These are phyloP conservation scores for Alternaria incomplexa DNA, from an alignment of 2,329 filamentous ascomycete species.

Conservation along the genomic window DNA sequence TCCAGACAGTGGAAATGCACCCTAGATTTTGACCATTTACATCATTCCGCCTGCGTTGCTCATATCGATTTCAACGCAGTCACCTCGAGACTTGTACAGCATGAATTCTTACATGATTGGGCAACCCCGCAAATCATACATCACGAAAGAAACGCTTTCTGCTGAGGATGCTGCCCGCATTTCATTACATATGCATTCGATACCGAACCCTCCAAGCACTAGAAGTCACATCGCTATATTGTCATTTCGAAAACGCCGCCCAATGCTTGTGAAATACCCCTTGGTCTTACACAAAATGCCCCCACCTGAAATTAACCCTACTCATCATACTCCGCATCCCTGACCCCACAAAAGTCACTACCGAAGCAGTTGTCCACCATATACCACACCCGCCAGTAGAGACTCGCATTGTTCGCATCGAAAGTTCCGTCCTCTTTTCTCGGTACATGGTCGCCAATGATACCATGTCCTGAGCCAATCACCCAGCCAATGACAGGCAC, in stretches of 20 bases:
- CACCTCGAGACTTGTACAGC: background rate
- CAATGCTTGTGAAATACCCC: conserved; percentile 5
- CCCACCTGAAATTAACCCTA: conserved; percentile 10
- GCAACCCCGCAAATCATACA: background rate
- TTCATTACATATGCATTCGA: conserved; percentile 1
- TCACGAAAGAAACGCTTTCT: background rate
- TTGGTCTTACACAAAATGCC: background rate
- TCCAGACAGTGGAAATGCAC: conserved; percentile 41
- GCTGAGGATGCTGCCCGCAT: background rate
- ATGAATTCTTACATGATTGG: background rate
- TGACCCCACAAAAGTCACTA: conserved; percentile 67
- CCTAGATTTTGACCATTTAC: conserved; percentile 17
- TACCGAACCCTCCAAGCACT: background rate
- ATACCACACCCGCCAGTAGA: conserved; percentile 67
- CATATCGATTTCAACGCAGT: background rate
- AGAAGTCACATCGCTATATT: conserved; percentile 1
- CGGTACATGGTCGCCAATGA: conserved; percentile 79
- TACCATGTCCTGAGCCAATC: conserved; percentile 56
- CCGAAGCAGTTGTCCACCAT: conserved; percentile 62
- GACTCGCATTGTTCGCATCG: conserved; percentile 70
- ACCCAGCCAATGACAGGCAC: conserved; percentile 60
- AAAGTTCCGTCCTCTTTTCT: conserved; percentile 76
- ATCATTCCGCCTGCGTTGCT: background rate
- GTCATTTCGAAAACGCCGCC: conserved; percentile 6
- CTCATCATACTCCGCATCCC: conserved; percentile 56